These are phyloP conservation scores for Osmozyma mogii DNA, from an alignment of 805 yeast species.

Conservation along the genomic window DNA sequence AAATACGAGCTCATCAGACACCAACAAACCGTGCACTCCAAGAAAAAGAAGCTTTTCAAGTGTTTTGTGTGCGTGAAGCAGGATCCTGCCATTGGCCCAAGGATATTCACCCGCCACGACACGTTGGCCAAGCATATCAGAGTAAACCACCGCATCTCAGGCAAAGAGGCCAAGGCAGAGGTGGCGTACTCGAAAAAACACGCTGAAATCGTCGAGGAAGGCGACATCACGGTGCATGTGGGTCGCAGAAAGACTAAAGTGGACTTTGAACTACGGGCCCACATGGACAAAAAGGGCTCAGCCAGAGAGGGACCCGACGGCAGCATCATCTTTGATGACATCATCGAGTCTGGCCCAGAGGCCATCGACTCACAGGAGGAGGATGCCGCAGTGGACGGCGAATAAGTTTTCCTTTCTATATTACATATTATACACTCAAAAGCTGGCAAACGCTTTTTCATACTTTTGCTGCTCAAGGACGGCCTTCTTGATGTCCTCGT, in stretches of 20 bases:
- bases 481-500: slow-evolving; percentile 50
- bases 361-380: no score
- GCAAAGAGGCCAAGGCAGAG: slow-evolving; percentile 40
- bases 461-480: slow-evolving; percentile 52
- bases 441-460: no score
- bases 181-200: slow-evolving; percentile 39
- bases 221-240: slow-evolving; percentile 39
- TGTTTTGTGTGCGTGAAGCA: slow-evolving; percentile 81
- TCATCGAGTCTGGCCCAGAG: slow-evolving; percentile 11
- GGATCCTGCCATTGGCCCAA: slow-evolving; percentile 45
- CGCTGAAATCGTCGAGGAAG: slow-evolving; percentile 42
- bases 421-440: no score
- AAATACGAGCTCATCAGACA: slow-evolving; percentile 93
- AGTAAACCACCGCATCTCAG: slow-evolving; percentile 38
- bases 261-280: slow-evolving; percentile 38
- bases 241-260: slow-evolving; percentile 40
- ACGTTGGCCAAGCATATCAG: slow-evolving; percentile 85
- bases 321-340: slow-evolving; percentile 7
- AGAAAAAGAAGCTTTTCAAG: slow-evolving; percentile 74
- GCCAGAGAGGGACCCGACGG: slow-evolving; percentile 13
- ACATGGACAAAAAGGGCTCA: slow-evolving; percentile 30
- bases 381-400: no score
- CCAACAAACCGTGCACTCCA: slow-evolving; percentile 93
- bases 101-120: slow-evolving; percentile 90
- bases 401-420: no score